phyloP scores from a whole-genome alignment of 192 early-diverging fungal genomes.

The Backusella parvicylindrica region DNA sequence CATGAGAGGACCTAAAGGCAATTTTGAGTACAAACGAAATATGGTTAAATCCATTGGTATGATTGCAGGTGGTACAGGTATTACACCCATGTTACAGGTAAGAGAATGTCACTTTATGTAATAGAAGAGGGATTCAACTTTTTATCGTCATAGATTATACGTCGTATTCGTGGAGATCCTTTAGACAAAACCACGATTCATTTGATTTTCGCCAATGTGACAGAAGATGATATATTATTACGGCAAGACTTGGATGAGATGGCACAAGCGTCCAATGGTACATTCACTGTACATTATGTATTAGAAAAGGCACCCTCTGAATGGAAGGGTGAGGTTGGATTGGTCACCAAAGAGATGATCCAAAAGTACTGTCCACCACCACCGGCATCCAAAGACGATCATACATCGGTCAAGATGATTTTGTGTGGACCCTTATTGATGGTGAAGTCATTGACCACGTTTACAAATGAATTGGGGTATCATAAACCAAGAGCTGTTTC shows the following conservation, averaged over 20 bases:
- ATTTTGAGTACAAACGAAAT: slow-evolving; percentile 82
- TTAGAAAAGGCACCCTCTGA: slow-evolving; percentile 73
- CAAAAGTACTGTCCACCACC: slow-evolving; percentile 65
- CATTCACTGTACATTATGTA: slow-evolving; percentile 78
- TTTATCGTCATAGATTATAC: slow-evolving; percentile 58
- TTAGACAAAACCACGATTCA: slow-evolving; percentile 80
- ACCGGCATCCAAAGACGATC: slow-evolving; percentile 47
- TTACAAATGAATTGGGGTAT: slow-evolving; percentile 23
- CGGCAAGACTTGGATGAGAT: slow-evolving; percentile 78
- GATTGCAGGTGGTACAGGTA: slow-evolving; percentile 82
- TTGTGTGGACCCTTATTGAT: slow-evolving; percentile 80
- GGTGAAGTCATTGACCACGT: slow-evolving; percentile 56
- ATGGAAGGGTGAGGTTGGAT: slow-evolving; percentile 88
- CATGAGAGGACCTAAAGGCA: slow-evolving; percentile 85
- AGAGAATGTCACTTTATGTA: no score
- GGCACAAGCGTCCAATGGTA: slow-evolving; percentile 60
- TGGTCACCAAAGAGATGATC: slow-evolving; percentile 86
- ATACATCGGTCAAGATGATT: slow-evolving; percentile 66
- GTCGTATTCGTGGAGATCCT: slow-evolving; percentile 80
- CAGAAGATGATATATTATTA: slow-evolving; percentile 83
- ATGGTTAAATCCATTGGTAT: slow-evolving; percentile 79
- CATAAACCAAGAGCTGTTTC: slow-evolving; percentile 17
- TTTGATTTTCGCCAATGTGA: slow-evolving; percentile 91
- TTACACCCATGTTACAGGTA: slow-evolving; percentile 59
- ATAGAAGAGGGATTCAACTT: slow-evolving; percentile 30